Conservation (phyloP, 176 grass and related monocot species). For the Hordeum marinum region DNA sequence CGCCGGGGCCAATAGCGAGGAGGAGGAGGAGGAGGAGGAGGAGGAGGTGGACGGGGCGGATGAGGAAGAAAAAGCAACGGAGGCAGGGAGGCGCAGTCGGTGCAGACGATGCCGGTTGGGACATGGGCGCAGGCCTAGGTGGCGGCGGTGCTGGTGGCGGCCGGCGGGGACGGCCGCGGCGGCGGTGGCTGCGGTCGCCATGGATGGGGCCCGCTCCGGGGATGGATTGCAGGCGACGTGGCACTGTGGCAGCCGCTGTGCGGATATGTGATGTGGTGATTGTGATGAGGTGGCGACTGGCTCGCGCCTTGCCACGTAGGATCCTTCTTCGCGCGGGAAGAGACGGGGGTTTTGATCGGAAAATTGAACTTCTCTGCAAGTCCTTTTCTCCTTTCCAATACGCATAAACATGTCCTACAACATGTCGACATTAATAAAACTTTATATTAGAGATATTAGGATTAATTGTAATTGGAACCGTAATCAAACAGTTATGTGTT, state of each 20-base stretch:
- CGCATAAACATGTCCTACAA: no score
- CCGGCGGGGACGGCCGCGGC: constrained; percentile 18
- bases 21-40: background rate
- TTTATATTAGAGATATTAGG: no score
- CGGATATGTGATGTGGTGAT: background rate
- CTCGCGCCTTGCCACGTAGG: constrained; percentile 21
- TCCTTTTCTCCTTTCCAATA: background rate
- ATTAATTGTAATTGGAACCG: no score
- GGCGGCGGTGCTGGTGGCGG: constrained; percentile 11
- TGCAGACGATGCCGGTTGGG: constrained; percentile 7
- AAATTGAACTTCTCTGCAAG: background rate
- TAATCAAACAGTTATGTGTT: no score
- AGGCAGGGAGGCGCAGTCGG: background rate
- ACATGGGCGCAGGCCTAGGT: background rate
- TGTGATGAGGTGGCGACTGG: constrained; percentile 7
- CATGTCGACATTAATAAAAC: no score
- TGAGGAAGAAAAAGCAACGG: background rate
- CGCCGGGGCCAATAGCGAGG: background rate
- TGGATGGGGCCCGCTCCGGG: constrained; percentile 12
- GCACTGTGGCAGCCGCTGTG: background rate
- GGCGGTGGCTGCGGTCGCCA: constrained; percentile 34
- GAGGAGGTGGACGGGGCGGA: constrained; percentile 20
- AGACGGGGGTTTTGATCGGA: background rate
- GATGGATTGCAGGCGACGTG: constrained; percentile 24
- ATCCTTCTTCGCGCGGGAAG: background rate